A percentile compares a stretch with the other conserved stretches of the same genome.
These are phyloP conservation scores for Rhodotorula taiwanensis DNA, from an alignment of 768 basidiomycete species.

Conservation along the genomic window DNA sequence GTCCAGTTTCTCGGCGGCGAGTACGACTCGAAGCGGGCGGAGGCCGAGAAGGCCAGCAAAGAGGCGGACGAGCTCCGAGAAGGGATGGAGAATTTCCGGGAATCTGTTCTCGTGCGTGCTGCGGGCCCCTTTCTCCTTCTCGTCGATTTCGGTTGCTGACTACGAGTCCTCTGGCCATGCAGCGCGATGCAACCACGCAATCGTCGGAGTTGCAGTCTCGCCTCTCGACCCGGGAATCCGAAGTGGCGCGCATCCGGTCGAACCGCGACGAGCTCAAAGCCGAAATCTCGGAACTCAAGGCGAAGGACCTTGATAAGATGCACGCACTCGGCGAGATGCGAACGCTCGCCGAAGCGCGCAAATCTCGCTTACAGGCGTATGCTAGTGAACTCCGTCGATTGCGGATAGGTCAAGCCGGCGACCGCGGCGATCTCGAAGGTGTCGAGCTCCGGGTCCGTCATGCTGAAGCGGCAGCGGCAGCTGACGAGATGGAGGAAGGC, in stretches of 20 bases:
- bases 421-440: slow-evolving; percentile 48
- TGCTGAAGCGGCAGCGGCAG: neutral
- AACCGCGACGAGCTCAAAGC: slow-evolving; percentile 56
- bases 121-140: neutral
- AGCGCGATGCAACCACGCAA: slow-evolving; percentile 49
- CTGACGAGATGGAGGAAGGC: slow-evolving; percentile 54
- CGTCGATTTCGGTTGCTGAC: neutral
- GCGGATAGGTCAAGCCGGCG: slow-evolving; percentile 69
- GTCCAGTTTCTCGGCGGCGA: slow-evolving; percentile 51
- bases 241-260: slow-evolving; percentile 45
- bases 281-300: slow-evolving; percentile 63
- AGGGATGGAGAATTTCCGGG: slow-evolving; percentile 34
- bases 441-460: slow-evolving; percentile 2
- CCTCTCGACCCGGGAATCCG: slow-evolving; percentile 42
- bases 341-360: slow-evolving; percentile 58
- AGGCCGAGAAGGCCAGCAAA: slow-evolving; percentile 43
- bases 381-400: slow-evolving; percentile 66
- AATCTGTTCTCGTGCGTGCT: slow-evolving; percentile 22
- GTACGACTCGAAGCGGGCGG: slow-evolving; percentile 48
- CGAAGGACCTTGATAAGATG: slow-evolving; percentile 57
- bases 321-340: slow-evolving; percentile 61
- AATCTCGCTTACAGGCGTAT: slow-evolving; percentile 62
- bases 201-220: slow-evolving; percentile 50
- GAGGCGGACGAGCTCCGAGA: slow-evolving; percentile 41
- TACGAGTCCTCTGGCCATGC: neutral